phyloP scores from a whole-genome alignment of 108 stramenopile genomes.

The Skeletonema costatum region DNA sequence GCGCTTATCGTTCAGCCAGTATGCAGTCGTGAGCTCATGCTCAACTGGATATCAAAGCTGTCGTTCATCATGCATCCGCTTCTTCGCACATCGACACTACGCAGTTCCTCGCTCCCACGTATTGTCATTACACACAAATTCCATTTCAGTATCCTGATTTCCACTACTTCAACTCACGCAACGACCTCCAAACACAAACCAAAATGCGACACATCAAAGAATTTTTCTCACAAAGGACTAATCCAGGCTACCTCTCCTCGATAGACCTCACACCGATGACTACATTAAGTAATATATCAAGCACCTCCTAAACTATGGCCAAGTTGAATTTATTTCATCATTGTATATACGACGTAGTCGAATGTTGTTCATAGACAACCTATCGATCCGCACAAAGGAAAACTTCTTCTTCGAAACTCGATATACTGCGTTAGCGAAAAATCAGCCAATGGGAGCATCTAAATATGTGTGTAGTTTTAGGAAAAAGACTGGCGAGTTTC shows the following conservation, averaged over 20 bases:
- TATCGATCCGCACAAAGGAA: neutral
- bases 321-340: conserved; percentile 47
- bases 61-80: too few relatives aligned
- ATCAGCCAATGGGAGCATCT: conserved; percentile 46
- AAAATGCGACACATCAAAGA: conserved; percentile 9
- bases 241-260: conserved; percentile 13
- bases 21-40: too few relatives aligned
- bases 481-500: conserved; percentile 42
- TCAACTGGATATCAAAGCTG: too few relatives aligned
- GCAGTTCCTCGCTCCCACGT: too few relatives aligned
- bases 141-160: too few relatives aligned
- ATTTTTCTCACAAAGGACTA: conserved; percentile 36
- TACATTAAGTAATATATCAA: conserved; percentile 46
- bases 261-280: conserved; percentile 36
- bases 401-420: conserved; percentile 16
- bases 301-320: conserved; percentile 40
- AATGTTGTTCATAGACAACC: too few relatives aligned
- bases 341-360: conserved; percentile 33
- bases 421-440: too few relatives aligned
- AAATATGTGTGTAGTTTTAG: conserved; percentile 41
- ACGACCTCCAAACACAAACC: neutral
- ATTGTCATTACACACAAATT: too few relatives aligned
- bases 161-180: too few relatives aligned
- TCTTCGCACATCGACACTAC: too few relatives aligned
- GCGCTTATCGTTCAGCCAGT: neutral